Conservation (phyloP, 257 asterid species). For the Thymus quinquecostatus region DNA sequence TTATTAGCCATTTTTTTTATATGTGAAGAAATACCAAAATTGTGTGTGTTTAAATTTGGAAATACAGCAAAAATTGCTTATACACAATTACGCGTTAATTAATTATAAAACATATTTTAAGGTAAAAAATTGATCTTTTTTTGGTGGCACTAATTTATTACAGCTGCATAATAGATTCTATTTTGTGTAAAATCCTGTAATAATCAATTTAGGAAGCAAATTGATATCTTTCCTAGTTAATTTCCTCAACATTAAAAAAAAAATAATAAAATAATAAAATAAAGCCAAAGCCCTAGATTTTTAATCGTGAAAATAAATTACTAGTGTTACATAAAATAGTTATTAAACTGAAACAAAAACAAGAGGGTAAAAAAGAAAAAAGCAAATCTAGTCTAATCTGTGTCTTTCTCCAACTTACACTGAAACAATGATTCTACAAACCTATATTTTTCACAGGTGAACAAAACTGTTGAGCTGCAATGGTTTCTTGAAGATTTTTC, state of each 20-base stretch:
- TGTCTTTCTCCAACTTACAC: constrained; percentile 24
- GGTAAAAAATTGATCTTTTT: constrained; percentile 11
- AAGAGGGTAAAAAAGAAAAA: neutral
- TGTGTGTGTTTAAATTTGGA: no score
- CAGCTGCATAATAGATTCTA: neutral
- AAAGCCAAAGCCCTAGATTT: neutral
- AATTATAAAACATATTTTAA: neutral
- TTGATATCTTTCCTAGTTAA: neutral
- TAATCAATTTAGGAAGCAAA: neutral
- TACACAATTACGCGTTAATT: neutral
- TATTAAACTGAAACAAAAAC: no score
- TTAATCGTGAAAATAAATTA: neutral
- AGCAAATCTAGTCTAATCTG: constrained; percentile 17
- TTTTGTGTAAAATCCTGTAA: neutral
- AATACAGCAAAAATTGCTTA: no score
- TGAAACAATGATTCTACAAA: constrained; percentile 17
- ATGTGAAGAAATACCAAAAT: no score
- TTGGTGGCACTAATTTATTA: neutral
- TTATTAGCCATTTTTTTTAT: constrained; percentile 14
- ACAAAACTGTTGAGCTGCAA: constrained; percentile 28
- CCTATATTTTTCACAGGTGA: constrained; percentile 31
- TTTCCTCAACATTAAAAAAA: neutral
- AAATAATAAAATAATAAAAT: neutral
- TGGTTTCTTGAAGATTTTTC: constrained; percentile 4
- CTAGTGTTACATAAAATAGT: neutral